Conservation (phyloP, 768 basidiomycete species). For the Collybia mongolica region DNA sequence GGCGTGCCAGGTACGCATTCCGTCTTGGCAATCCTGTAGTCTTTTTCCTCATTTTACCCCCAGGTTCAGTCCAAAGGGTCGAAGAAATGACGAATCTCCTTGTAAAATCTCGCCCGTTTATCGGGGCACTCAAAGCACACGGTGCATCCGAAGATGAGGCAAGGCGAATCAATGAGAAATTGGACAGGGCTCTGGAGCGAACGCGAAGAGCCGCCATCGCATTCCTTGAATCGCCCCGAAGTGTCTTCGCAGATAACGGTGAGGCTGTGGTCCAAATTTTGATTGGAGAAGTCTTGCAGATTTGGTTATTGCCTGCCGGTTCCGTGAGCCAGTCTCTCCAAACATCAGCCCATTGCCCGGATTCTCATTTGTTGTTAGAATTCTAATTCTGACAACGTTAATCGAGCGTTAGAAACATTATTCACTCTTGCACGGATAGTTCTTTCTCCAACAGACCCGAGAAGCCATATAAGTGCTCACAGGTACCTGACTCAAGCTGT, state of each 20-base stretch:
- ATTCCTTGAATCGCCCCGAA: slow-evolving; percentile 34
- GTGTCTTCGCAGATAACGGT: slow-evolving; percentile 7
- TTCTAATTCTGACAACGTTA: slow-evolving; percentile 31
- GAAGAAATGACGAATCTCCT: slow-evolving; percentile 17
- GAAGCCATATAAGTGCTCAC: slow-evolving; percentile 46
- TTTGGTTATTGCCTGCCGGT: no score
- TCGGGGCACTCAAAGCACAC: slow-evolving; percentile 10
- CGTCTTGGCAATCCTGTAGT: background rate
- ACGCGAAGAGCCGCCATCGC: slow-evolving; percentile 50
- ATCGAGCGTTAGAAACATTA: slow-evolving; percentile 50
- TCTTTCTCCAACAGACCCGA: slow-evolving; percentile 37
- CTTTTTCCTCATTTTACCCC: background rate
- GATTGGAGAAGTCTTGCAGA: slow-evolving; percentile 28
- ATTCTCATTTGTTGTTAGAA: slow-evolving; percentile 17
- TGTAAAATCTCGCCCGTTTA: slow-evolving; percentile 13
- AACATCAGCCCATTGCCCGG: no score
- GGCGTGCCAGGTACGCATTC: slow-evolving; percentile 13
- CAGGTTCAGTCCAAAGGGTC: slow-evolving; percentile 12
- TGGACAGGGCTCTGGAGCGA: slow-evolving; percentile 61
- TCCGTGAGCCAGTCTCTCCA: no score
- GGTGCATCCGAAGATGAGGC: slow-evolving; percentile 29
- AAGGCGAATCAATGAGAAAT: slow-evolving; percentile 43
- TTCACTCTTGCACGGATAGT: slow-evolving; percentile 51
- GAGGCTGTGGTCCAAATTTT: slow-evolving; percentile 21
- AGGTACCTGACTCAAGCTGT: slow-evolving; percentile 45